A percentile compares a stretch with the other conserved stretches of the same genome.
Conservation (phyloP, 78 protist genomes). For the Dictyostelium capitatum region DNA sequence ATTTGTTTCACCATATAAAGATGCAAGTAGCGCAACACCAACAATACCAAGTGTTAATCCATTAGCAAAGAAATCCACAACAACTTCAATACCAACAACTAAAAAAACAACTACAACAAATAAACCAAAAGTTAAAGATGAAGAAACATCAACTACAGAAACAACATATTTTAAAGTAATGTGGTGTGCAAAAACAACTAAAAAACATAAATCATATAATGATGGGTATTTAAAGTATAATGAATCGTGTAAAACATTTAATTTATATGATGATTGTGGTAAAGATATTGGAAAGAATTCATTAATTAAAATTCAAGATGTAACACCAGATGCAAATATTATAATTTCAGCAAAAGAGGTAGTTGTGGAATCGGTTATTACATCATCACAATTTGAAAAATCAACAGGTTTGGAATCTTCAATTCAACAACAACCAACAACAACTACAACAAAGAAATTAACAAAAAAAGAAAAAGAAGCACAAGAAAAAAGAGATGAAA, state of each 20-base stretch:
- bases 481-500: not conserved
- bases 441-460: not conserved
- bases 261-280: slow-evolving; percentile 28
- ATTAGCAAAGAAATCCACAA: not conserved
- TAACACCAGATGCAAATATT: not conserved
- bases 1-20: slow-evolving; percentile 59
- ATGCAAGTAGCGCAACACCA: not conserved
- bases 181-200: slow-evolving; percentile 58
- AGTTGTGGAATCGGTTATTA: not conserved
- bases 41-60: not conserved
- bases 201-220: slow-evolving; percentile 77
- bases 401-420: not conserved
- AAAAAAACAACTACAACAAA: not conserved
- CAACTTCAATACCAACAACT: not conserved
- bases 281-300: slow-evolving; percentile 53
- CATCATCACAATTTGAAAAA: not conserved
- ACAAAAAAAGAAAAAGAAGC: not conserved
- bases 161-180: slow-evolving; percentile 19
- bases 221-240: slow-evolving; percentile 50
- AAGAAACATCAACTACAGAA: not conserved
- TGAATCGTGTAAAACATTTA: not conserved
- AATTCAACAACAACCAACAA: not conserved
- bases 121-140: too few species aligned
- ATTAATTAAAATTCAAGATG: not conserved
- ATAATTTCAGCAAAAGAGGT: slow-evolving; percentile 31